Base-by-base conservation (phyloP, 2,329 filamentous ascomycete species). In the Aaosphaeria arxii region DNA sequence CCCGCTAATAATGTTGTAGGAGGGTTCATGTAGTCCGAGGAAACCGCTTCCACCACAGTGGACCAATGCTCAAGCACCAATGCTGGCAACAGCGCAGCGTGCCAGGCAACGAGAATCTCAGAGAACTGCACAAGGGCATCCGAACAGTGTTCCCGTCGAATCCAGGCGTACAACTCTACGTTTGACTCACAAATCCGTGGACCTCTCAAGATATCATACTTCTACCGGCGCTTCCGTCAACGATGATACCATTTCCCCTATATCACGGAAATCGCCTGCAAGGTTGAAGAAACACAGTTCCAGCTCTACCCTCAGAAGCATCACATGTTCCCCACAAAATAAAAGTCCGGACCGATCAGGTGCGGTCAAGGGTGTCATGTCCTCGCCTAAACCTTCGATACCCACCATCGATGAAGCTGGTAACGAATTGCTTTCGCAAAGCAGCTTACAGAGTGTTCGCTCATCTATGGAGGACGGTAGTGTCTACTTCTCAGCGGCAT, bases 1-100 rank as follows among this genome's bases (percentile, higher is more conserved):
- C 39, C 33, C n/a, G n/a, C 11, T 11, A 4, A 17, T 7, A 28
- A 24, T 33, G 11, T 29, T 31, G 3, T 29, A 6, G 30, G 13
- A 40, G 40, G 39, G 42, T 9, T 1, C 39, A 7, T 28, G 17
- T 28, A 66, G 58, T 30, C 53, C 59, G 1, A 62, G 63, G 28
- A 66, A 65, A 47, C 45, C 64, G 1, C 54, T 66, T 13, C 63
- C 65, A 30, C 31, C 56, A 3, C 58, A 63, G 11, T 65, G 63
- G 63, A 50, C 45, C 54, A 9, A 42, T 50, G 13, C 40, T 6
- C 47, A 39, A 11, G 54, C 49, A 1, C 61, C 64, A 1, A 52
- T 43, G 2, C 49, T 63, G 6, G 49, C 50, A 11, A 66, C 61
- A 2, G 58, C 58, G 2, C 51, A 59, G 36, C 59, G 62, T 36